phyloP scores from a whole-genome alignment of 768 basidiomycete species.

The Mycena polygramma region DNA sequence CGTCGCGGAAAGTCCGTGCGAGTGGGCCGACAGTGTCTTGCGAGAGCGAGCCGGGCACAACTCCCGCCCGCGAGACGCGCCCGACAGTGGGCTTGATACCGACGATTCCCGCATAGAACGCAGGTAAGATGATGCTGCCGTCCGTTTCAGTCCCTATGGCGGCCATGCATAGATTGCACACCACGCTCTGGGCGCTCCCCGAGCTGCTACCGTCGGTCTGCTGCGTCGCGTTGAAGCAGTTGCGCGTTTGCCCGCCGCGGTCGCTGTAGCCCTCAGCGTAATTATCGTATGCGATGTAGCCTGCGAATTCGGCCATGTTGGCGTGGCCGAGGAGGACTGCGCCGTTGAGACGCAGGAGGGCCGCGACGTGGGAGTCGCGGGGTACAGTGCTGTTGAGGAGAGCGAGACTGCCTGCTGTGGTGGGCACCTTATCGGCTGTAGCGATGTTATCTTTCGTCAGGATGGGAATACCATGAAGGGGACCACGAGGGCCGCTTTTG shows the following conservation, averaged over 20 bases:
- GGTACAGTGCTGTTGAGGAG: conserved; percentile 50
- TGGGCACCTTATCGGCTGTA: conserved; percentile 45
- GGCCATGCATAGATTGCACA: conserved; percentile 22
- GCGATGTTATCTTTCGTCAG: conserved; percentile 46
- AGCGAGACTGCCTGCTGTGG: conserved; percentile 51
- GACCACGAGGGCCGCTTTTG: conserved; percentile 44
- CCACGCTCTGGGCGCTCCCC: conserved; percentile 24
- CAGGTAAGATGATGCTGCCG: conserved; percentile 27
- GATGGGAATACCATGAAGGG: conserved; percentile 52
- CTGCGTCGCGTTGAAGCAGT: conserved; percentile 25
- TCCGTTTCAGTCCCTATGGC: conserved; percentile 24
- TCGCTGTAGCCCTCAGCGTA: conserved; percentile 25
- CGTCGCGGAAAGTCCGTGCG: conserved; percentile 15
- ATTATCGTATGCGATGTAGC: conserved; percentile 24
- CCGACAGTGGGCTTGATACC: conserved; percentile 75
- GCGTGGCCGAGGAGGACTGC: conserved; percentile 31
- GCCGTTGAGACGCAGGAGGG: conserved; percentile 11
- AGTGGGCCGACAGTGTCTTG: conserved; percentile 66
- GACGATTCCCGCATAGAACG: conserved; percentile 60
- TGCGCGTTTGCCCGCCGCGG: conserved; percentile 26
- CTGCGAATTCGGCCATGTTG: conserved; percentile 22
- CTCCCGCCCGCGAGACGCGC: conserved; percentile 69
- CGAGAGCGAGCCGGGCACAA: conserved; percentile 67
- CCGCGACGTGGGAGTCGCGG: conserved; percentile 40
- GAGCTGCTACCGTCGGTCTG: conserved; percentile 22